Evolutionary conservation across 352 stramenopile genomes (phyloP), one percentile per base, ranked within the genome.

Genomic region (Aphanomyces cochlioides): DNA sequence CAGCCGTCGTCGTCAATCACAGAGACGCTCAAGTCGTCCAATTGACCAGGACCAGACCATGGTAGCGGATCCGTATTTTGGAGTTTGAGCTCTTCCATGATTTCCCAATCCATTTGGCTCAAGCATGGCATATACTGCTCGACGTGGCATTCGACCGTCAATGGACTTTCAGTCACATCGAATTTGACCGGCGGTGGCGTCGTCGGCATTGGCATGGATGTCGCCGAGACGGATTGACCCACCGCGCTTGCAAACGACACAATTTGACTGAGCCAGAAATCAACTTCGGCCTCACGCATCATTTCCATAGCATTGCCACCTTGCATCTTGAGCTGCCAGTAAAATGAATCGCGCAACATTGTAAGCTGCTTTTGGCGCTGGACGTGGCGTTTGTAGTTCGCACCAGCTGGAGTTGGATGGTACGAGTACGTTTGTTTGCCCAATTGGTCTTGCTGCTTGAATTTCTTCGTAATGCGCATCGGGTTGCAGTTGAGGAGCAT

Each of bases 391-490:
- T 89, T 90, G 77, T 89, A 93, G 72, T 79, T 88, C 73, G 87
- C 88, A 66, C 48, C 80, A 48, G 86, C 89, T 50, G 74, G 74
- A 10, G 54, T 61, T 47, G 73, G 73, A 64, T 87, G 78, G 74
- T 83, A 90, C 54, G 77, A 80, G 53, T 90, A 92, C 57, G 88
- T 90, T 67, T 92, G 85, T 76, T 93, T 93, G 70, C 83, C 83
- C 48, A 93, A 88, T 19, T 59, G 47, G 17, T 63, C 7, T n/a
- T 50, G 37, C 19, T 61, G 64, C 45, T 70, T 77, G 73, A 90
- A 91, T 56, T 90, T 92, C 75, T 92, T 93, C 17, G 85, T 91
- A 61, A 91, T 82, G 19, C 85, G 82, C 54, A 93, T 81, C n/a
- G 84, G 84, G 60, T 92, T 83, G 69, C 85, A 93, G 73, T 92